Conservation (phyloP, 169 alveolate species). For the Fabrea salina region DNA sequence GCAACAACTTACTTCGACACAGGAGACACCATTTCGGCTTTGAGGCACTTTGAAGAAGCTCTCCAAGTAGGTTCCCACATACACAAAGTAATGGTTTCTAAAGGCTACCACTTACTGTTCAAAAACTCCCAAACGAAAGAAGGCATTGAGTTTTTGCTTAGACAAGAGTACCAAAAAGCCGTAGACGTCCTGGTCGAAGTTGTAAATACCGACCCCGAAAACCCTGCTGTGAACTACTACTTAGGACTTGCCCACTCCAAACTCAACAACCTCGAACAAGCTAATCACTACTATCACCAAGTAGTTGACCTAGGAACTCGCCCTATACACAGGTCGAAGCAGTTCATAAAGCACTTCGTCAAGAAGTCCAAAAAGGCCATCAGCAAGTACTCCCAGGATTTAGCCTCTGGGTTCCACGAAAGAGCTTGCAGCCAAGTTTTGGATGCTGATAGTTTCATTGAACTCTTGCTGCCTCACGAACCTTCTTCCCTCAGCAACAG, state of each 20-base stretch:
- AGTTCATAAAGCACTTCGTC: constrained; percentile 17
- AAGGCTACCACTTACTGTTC: constrained; percentile 36
- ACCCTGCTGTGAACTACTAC: constrained; percentile 35
- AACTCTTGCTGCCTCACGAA: no score
- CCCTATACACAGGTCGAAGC: not conserved
- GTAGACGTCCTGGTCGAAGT: not conserved
- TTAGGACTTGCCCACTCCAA: not conserved
- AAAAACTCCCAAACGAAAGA: constrained; percentile 30
- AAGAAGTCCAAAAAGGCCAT: not conserved
- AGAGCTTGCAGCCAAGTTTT: no score
- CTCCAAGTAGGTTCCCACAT: constrained; percentile 34
- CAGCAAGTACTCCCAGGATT: no score
- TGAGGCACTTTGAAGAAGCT: constrained; percentile 36
- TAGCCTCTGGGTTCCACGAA: no score
- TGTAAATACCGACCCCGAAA: not conserved
- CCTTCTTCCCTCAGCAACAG: no score
- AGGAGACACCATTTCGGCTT: constrained; percentile 19
- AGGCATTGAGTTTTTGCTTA: constrained; percentile 22
- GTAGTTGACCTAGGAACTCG: not conserved
- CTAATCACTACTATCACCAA: not conserved
- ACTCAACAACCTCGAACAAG: not conserved
- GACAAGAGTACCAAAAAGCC: constrained; percentile 22
- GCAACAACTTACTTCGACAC: constrained; percentile 35
- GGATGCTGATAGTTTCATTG: no score
- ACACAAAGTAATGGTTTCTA: constrained; percentile 18